Conservation (phyloP, 106 monocot genomes). For the Gastrodia elata region DNA sequence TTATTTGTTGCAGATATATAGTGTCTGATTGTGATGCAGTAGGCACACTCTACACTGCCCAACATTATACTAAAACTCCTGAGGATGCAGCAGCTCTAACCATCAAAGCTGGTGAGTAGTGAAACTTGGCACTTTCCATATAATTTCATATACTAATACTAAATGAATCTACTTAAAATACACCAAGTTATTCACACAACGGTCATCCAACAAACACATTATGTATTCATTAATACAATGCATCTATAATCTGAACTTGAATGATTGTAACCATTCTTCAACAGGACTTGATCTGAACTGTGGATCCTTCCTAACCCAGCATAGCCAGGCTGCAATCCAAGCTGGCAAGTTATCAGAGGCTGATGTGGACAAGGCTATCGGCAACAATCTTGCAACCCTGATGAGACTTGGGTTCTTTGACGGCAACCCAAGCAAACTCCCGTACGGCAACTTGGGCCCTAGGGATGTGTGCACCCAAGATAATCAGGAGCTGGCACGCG, state of each 20-base stretch:
- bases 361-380: slow-evolving; percentile 69
- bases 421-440: slow-evolving; percentile 38
- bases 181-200: background rate
- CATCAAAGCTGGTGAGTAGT: slow-evolving; percentile 45
- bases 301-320: slow-evolving; percentile 46
- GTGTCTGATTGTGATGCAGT: slow-evolving; percentile 96
- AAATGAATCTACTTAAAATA: background rate
- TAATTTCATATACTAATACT: background rate
- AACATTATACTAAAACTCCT: slow-evolving; percentile 81
- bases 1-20: slow-evolving; percentile 59
- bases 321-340: slow-evolving; percentile 43
- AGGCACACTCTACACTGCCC: slow-evolving; percentile 63
- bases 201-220: background rate
- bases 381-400: slow-evolving; percentile 56
- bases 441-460: slow-evolving; percentile 43
- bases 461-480: slow-evolving; percentile 45
- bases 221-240: background rate
- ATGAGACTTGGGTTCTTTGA: slow-evolving; percentile 80
- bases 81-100: slow-evolving; percentile 92
- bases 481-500: slow-evolving; percentile 45
- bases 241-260: no score
- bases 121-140: background rate
- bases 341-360: slow-evolving; percentile 39
- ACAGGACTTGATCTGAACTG: slow-evolving; percentile 95
- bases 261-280: background rate